Conservation (phyloP, 495 filamentous ascomycete species). For the Tuber brumale region DNA sequence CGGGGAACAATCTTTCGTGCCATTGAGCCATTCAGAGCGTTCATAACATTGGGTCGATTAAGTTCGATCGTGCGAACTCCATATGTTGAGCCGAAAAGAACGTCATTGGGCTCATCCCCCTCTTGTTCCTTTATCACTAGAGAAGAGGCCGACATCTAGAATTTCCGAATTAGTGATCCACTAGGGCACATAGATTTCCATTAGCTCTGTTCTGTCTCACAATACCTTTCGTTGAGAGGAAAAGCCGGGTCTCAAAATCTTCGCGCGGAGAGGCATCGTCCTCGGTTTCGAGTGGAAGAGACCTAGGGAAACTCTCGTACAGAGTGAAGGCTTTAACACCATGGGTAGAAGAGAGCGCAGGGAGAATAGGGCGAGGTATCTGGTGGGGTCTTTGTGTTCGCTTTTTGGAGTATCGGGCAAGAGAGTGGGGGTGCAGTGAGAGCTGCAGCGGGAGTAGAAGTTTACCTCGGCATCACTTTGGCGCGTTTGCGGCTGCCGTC, state of each 20-base stretch:
- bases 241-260: conserved; percentile 60
- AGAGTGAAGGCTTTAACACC: conserved; percentile 51
- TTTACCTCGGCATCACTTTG: conserved; percentile 2
- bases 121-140: conserved; percentile 49
- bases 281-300: conserved; percentile 52
- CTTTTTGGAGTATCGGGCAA: not conserved
- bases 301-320: conserved; percentile 48
- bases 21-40: conserved; percentile 90
- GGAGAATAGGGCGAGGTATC: conserved; percentile 13
- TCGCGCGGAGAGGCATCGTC: conserved; percentile 82
- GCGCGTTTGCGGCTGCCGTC: not conserved
- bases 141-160: conserved; percentile 54
- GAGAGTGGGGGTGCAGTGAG: conserved; percentile 1
- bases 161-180: conserved; percentile 3
- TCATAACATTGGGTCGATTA: conserved; percentile 83
- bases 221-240: conserved; percentile 49
- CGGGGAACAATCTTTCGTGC: conserved; percentile 81
- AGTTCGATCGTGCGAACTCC: conserved; percentile 89
- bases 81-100: conserved; percentile 79
- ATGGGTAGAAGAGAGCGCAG: conserved; percentile 41
- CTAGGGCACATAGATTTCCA: conserved; percentile 15
- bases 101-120: conserved; percentile 77
- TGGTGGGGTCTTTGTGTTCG: not conserved
- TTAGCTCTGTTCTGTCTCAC: not conserved
- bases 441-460: not conserved